Conservation (phyloP, 768 basidiomycete species). For the Tylopilus intermedius region DNA sequence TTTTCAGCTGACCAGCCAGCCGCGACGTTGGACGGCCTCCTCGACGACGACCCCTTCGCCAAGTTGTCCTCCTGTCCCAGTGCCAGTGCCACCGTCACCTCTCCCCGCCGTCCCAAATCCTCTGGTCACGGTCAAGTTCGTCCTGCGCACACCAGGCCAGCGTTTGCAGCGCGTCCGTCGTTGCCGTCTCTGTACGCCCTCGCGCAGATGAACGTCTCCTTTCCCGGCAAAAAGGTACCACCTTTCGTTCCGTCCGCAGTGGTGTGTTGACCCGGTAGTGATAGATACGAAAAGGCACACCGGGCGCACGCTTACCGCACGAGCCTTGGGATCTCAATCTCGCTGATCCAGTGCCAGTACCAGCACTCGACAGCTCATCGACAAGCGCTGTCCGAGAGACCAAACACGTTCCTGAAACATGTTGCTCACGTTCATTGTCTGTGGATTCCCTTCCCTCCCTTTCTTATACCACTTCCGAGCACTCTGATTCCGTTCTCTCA, state of each 20-base stretch:
- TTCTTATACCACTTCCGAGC: slow-evolving; percentile 30
- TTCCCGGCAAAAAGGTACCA: slow-evolving; percentile 35
- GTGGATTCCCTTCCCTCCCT: slow-evolving; percentile 31
- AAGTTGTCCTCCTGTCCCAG: slow-evolving; percentile 36
- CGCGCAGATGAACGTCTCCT: slow-evolving; percentile 31
- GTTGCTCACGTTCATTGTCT: slow-evolving; percentile 19
- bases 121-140: slow-evolving; percentile 32
- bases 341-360: too few species aligned
- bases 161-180: slow-evolving; percentile 38
- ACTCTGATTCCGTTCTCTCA: slow-evolving; percentile 36
- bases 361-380: too few species aligned
- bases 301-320: slow-evolving; percentile 39
- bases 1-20: neutral
- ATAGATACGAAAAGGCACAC: slow-evolving; percentile 38
- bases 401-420: slow-evolving; percentile 12
- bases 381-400: too few species aligned
- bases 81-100: neutral
- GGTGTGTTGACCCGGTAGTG: too few species aligned
- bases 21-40: slow-evolving; percentile 1
- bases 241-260: neutral
- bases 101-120: slow-evolving; percentile 28
- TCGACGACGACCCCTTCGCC: slow-evolving; percentile 75
- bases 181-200: slow-evolving; percentile 39
- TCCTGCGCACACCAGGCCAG: slow-evolving; percentile 40
- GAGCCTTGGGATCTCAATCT: slow-evolving; percentile 37